Percentiles rank a stretch among this genome's conserved stretches.
Conservation (phyloP, 2,329 filamentous ascomycete genomes). For the Microsporum ferrugineum region DNA sequence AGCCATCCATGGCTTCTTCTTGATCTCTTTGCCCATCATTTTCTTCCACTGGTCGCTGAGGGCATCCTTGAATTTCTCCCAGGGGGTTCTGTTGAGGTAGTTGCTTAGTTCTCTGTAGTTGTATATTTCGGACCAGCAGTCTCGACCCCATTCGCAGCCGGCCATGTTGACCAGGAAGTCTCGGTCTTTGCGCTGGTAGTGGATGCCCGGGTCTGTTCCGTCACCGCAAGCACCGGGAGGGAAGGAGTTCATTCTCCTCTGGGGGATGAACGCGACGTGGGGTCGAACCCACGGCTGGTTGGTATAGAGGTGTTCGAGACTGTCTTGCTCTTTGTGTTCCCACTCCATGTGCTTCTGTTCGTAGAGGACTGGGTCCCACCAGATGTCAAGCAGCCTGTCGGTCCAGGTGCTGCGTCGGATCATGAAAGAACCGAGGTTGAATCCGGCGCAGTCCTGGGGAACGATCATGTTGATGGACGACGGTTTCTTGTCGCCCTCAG, state of each 20-base stretch:
- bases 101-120: slow-evolving; percentile 86
- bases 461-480: slow-evolving; percentile 79
- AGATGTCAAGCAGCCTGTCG: slow-evolving; percentile 81
- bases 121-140: slow-evolving; percentile 98
- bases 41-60: slow-evolving; percentile 17
- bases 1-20: slow-evolving; percentile 6
- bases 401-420: slow-evolving; percentile 76
- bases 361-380: slow-evolving; percentile 97
- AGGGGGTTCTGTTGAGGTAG: slow-evolving; percentile 69
- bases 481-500: slow-evolving; percentile 62
- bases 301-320: slow-evolving; percentile 80
- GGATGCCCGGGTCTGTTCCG: slow-evolving; percentile 54
- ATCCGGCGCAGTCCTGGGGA: slow-evolving; percentile 87
- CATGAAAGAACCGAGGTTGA: slow-evolving; percentile 96
- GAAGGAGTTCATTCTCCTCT: slow-evolving; percentile 90
- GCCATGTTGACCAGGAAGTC: slow-evolving; percentile 99
- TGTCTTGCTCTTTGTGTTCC: slow-evolving; percentile 98
- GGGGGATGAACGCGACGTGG: slow-evolving; percentile 77
- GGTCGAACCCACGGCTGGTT: slow-evolving; percentile 87
- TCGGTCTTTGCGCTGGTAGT: slow-evolving; percentile 73
- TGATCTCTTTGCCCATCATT: slow-evolving; percentile 15
- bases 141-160: slow-evolving; percentile 88
- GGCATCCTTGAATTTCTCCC: slow-evolving; percentile 50
- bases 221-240: slow-evolving; percentile 72
- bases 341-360: slow-evolving; percentile 98